Evolutionary conservation across 352 stramenopile species (phyloP), one percentile per base, ranked within the genome.

Genomic region (Thalassiosira ordinaria): DNA sequence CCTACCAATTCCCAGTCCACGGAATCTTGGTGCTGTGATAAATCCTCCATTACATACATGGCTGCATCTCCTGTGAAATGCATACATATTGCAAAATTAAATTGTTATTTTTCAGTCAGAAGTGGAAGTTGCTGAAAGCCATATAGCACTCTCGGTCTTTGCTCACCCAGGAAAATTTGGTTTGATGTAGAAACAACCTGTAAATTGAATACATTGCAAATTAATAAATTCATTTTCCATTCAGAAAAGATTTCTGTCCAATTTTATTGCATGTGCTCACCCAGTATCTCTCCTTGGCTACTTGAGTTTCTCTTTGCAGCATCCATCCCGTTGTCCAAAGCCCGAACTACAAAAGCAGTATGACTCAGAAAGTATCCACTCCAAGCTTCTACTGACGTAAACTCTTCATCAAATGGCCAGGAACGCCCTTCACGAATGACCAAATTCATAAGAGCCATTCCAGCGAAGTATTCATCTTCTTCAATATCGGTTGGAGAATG

Each of bases 171-270:
- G 89, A 78, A 92, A 93, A 66, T 93, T 93, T 0, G 89, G 89
- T 61, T 93, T 93, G 62, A 93, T 83, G 56, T 93, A 93, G 74
- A 92, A 93, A 44, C 75, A 85, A 13, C 89, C 87, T n/a, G n/a
- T n/a, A n/a, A n/a, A n/a, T n/a, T n/a, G n/a, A n/a, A n/a, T n/a
- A n/a, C n/a, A n/a, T n/a, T n/a, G n/a, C n/a, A n/a, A n/a, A n/a
- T n/a, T n/a, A n/a, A n/a, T n/a, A n/a, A n/a, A n/a, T n/a, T n/a
- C n/a, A n/a, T n/a, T n/a, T n/a, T n/a, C n/a, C n/a, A n/a, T n/a
- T n/a, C n/a, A n/a, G n/a, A n/a, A n/a, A n/a, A n/a, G n/a, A n/a
- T n/a, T n/a, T n/a, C n/a, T n/a, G n/a, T n/a, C n/a, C n/a, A n/a
- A n/a, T n/a, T n/a, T n/a, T n/a, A n/a, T n/a, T n/a, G n/a, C n/a